Conservation (phyloP, 495 filamentous ascomycete species). For the Haplographium delicatum region DNA sequence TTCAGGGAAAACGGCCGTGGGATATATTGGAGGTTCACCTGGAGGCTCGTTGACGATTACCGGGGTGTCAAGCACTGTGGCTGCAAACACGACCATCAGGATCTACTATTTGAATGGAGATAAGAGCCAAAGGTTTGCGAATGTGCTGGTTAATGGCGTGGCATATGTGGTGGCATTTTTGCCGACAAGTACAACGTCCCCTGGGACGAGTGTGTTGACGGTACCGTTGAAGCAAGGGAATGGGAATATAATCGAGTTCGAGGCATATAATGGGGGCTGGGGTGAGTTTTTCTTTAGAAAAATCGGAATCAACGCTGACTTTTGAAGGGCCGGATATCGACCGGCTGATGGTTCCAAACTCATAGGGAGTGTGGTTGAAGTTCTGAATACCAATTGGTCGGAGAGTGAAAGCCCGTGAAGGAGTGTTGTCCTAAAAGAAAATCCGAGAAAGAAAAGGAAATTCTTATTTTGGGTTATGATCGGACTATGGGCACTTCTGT, state of each 20-base stretch:
- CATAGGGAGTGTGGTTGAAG: no score
- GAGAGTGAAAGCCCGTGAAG: neutral
- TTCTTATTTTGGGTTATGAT: no score
- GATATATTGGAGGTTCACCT: conserved; percentile 46
- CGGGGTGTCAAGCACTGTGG: conserved; percentile 36
- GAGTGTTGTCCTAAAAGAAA: neutral
- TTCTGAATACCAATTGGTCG: conserved; percentile 1
- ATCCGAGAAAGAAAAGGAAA: neutral
- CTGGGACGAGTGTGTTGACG: conserved; percentile 32
- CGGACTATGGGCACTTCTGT: neutral
- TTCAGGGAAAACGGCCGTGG: conserved; percentile 39
- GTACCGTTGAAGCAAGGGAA: conserved; percentile 34
- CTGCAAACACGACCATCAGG: conserved; percentile 45
- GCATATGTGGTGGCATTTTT: conserved; percentile 45
- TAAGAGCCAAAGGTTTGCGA: conserved; percentile 42
- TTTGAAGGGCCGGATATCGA: conserved; percentile 55
- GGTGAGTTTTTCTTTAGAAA: conserved; percentile 29
- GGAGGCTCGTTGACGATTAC: conserved; percentile 43
- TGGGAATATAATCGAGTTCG: conserved; percentile 39
- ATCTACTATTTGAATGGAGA: conserved; percentile 51
- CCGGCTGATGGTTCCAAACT: conserved; percentile 48
- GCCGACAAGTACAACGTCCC: conserved; percentile 33
- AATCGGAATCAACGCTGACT: no score
- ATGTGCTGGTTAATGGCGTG: conserved; percentile 52
- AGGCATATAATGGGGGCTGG: conserved; percentile 41